These are phyloP conservation scores for Vigna reflexopilosa DNA, from an alignment of 306 rosid genomes.

Conservation along the genomic window DNA sequence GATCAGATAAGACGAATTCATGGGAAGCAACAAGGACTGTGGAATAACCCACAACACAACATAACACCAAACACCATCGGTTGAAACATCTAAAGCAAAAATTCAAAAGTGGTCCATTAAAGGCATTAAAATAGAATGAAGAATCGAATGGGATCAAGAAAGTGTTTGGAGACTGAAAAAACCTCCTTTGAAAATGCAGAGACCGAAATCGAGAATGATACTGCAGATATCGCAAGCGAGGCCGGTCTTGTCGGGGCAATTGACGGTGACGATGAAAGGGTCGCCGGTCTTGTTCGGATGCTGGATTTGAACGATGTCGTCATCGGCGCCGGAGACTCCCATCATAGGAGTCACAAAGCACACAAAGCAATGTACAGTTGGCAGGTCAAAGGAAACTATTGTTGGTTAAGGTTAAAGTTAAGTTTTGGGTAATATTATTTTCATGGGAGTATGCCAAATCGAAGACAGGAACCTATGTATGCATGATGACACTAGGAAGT, in stretches of 20 bases:
- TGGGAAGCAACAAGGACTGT: constrained; percentile 45
- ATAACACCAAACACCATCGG: constrained; percentile 88
- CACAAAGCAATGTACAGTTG: not conserved
- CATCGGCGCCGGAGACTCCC: constrained; percentile 55
- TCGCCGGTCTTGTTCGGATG: constrained; percentile 50
- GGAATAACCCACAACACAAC: constrained; percentile 76
- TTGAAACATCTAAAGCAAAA: constrained; percentile 58
- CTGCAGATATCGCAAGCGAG: constrained; percentile 79
- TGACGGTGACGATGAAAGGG: constrained; percentile 66
- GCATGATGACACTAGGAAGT: no score
- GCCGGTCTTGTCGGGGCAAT: constrained; percentile 81
- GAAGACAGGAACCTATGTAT: not conserved
- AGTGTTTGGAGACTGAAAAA: not conserved
- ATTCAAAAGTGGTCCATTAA: not conserved
- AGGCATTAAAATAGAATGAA: not conserved
- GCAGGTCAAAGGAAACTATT: not conserved
- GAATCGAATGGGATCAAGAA: not conserved
- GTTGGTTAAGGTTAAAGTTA: not conserved
- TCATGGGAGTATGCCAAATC: not conserved
- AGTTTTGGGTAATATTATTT: not conserved
- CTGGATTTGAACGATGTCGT: constrained; percentile 72
- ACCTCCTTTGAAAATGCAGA: constrained; percentile 78
- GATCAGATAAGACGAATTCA: constrained; percentile 52
- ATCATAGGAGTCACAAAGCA: constrained; percentile 35
- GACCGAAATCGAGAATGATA: constrained; percentile 72